These are phyloP conservation scores for Pulveroboletus sp. DNA, from an alignment of 768 basidiomycete genomes.

Conservation along the genomic window DNA sequence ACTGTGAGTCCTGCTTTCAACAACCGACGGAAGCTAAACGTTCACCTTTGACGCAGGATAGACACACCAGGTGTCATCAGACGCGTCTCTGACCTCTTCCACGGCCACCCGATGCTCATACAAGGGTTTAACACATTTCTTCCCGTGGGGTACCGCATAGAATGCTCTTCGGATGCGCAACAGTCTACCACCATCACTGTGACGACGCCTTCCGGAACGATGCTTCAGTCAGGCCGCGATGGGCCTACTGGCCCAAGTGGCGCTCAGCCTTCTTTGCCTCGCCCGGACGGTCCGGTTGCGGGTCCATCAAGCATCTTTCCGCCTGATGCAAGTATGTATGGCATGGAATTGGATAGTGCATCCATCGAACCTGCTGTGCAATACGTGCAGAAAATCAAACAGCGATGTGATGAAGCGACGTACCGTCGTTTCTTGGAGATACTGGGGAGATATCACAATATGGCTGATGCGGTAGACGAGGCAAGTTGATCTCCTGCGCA, in stretches of 20 bases:
- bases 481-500: conserved; percentile 31
- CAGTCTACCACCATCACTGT: conserved; percentile 68
- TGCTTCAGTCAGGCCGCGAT: conserved; percentile 50
- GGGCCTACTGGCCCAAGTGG: conserved; percentile 38
- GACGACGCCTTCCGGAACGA: conserved; percentile 68
- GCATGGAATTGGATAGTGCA: conserved; percentile 37
- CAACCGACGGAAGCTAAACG: background rate
- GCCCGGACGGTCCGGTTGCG: conserved; percentile 11
- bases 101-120: conserved; percentile 84
- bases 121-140: conserved; percentile 99
- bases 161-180: conserved; percentile 64
- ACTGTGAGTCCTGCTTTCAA: conserved; percentile 33
- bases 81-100: conserved; percentile 90
- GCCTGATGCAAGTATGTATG: conserved; percentile 25
- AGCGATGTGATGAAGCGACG: conserved; percentile 86
- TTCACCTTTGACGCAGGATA: conserved; percentile 51
- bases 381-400: conserved; percentile 96
- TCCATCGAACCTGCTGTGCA: conserved; percentile 79
- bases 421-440: conserved; percentile 79
- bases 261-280: conserved; percentile 34
- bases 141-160: conserved; percentile 91
- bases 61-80: conserved; percentile 97
- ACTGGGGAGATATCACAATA: conserved; percentile 58
- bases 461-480: conserved; percentile 60
- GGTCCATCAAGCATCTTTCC: conserved; percentile 9